phyloP scores from a whole-genome alignment of 805 yeast genomes.

The Starmerella tilneyi region DNA sequence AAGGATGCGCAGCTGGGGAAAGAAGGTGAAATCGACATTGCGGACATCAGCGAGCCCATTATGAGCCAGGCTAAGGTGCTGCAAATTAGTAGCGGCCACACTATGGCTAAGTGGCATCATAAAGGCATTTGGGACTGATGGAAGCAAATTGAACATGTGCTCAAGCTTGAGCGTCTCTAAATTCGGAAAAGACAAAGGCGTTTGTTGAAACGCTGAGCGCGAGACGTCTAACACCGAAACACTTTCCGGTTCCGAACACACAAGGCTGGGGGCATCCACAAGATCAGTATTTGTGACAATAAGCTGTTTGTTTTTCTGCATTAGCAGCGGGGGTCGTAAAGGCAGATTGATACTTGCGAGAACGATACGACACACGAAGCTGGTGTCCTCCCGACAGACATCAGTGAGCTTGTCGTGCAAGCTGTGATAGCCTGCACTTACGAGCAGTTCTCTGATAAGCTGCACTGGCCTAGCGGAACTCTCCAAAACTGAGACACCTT shows the following conservation, averaged over 20 bases:
- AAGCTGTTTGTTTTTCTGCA: constrained; percentile 14
- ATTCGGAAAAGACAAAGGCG: constrained; percentile 8
- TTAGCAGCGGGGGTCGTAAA: constrained; percentile 17
- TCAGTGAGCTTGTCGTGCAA: constrained; percentile 14
- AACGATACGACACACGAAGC: constrained; percentile 24
- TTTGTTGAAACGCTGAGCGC: constrained; percentile 17
- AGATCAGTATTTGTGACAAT: constrained; percentile 17
- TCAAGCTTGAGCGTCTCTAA: constrained; percentile 7
- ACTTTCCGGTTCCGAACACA: constrained; percentile 6
- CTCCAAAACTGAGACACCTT: constrained; percentile 15
- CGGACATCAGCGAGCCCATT: constrained; percentile 51
- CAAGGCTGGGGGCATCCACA: constrained; percentile 18
- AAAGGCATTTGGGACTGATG: background rate
- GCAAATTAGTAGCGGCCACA: constrained; percentile 37
- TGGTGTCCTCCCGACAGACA: constrained; percentile 23
- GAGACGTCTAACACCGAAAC: constrained; percentile 16
- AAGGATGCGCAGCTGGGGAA: constrained; percentile 41
- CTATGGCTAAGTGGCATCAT: background rate
- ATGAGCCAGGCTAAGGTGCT: constrained; percentile 61
- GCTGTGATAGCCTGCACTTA: constrained; percentile 20
- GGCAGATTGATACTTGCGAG: constrained; percentile 17
- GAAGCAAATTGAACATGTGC: constrained; percentile 6
- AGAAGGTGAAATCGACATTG: constrained; percentile 41
- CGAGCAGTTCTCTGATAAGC: constrained; percentile 16
- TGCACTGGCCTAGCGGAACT: constrained; percentile 16